These are phyloP conservation scores for Paecilomyces sp. DNA, from an alignment of 2,329 filamentous ascomycete species.

Conservation along the genomic window DNA sequence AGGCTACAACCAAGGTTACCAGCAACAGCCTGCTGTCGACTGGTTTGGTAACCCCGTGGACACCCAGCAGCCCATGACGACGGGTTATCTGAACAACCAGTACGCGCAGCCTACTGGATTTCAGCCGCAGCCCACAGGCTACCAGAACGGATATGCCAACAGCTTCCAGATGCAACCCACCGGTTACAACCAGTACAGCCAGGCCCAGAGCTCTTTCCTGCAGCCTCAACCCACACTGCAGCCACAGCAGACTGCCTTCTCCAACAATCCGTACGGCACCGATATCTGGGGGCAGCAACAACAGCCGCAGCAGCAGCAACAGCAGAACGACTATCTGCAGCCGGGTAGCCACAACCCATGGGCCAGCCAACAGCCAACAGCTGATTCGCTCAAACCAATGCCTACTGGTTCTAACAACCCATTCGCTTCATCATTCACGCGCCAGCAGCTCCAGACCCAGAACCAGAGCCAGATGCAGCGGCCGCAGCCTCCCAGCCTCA, in stretches of 20 bases:
- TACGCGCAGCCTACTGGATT: slow-evolving; percentile 75
- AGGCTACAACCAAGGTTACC: slow-evolving; percentile 93
- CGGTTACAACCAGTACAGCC: slow-evolving; percentile 54
- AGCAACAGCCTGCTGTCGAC: slow-evolving; percentile 92
- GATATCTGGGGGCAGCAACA: slow-evolving; percentile 45
- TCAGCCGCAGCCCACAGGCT: slow-evolving; percentile 53
- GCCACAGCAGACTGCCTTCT: slow-evolving; percentile 54
- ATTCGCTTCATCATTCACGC: slow-evolving; percentile 67
- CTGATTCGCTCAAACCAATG: slow-evolving; percentile 63
- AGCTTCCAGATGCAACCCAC: slow-evolving; percentile 64
- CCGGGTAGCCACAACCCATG: slow-evolving; percentile 93
- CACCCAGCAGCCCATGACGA: slow-evolving; percentile 62
- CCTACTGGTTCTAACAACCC: slow-evolving; percentile 97
- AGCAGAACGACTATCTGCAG: slow-evolving; percentile 56
- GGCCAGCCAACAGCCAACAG: slow-evolving; percentile 57
- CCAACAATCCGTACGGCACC: slow-evolving; percentile 50
- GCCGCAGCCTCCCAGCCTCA: slow-evolving; percentile 61
- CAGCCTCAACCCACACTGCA: slow-evolving; percentile 48
- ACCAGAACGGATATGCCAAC: slow-evolving; percentile 62
- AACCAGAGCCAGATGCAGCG: slow-evolving; percentile 33
- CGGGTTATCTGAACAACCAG: slow-evolving; percentile 60
- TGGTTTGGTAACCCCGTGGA: slow-evolving; percentile 96
- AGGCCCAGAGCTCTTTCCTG: slow-evolving; percentile 35
- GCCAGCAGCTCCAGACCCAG: slow-evolving; percentile 49
- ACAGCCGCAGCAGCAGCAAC: slow-evolving; percentile 34